Conservation (phyloP, 1,284 basidiomycete genomes). For the Apiotrichum gracile region DNA sequence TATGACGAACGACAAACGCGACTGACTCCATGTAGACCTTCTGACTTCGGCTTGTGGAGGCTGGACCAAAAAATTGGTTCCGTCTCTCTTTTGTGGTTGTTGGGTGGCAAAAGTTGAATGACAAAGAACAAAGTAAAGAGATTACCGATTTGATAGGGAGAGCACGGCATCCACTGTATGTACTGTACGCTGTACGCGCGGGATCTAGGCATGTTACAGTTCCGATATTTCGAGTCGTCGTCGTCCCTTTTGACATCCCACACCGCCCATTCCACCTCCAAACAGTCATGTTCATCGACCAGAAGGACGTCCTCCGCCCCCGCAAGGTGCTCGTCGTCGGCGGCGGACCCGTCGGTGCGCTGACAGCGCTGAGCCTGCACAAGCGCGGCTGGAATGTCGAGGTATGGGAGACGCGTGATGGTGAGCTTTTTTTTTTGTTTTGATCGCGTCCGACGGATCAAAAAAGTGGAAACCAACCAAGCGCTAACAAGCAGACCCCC, state of each 20-base stretch:
- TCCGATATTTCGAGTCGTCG: neutral
- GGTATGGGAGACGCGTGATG: constrained; percentile 80
- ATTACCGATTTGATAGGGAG: too few relatives aligned
- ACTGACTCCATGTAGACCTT: too few relatives aligned
- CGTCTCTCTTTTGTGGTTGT: neutral
- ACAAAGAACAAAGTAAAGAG: neutral
- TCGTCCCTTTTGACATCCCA: neutral
- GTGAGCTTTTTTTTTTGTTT: too few relatives aligned
- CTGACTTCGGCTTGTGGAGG: too few relatives aligned
- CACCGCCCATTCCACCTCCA: too few relatives aligned
- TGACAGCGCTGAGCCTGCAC: constrained; percentile 78
- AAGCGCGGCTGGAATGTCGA: constrained; percentile 83
- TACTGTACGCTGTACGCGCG: too few relatives aligned
- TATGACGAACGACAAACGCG: neutral
- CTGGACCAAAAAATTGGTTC: neutral
- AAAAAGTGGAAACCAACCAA: neutral
- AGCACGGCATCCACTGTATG: too few relatives aligned
- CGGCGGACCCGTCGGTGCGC: constrained; percentile 90
- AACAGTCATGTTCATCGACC: neutral
- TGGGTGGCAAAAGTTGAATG: neutral
- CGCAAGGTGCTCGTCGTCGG: constrained; percentile 56
- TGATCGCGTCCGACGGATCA: neutral
- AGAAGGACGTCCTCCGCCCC: constrained; percentile 6
- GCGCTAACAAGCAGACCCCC: constrained; percentile 29
- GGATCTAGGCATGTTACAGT: too few relatives aligned